These are phyloP conservation scores for Oenanthe sinensis DNA, from an alignment of 129 eudicot species.

Conservation along the genomic window DNA sequence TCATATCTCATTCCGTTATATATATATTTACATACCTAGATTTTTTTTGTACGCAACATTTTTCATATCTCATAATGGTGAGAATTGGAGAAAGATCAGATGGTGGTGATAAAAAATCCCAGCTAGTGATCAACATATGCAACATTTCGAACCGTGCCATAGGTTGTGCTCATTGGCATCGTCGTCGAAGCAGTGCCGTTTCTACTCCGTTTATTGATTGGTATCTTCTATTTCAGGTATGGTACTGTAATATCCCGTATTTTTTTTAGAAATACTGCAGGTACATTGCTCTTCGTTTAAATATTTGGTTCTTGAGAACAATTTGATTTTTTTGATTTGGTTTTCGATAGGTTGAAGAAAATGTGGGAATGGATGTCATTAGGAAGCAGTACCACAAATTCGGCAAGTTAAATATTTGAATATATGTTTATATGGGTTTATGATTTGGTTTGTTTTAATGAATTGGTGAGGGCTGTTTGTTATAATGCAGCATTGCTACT, in stretches of 20 bases:
- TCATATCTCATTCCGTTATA: not conserved
- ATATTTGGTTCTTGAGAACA: not conserved
- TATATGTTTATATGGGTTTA: not conserved
- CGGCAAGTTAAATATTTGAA: slow-evolving; percentile 24
- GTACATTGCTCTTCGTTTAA: not conserved
- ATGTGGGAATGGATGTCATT: slow-evolving; percentile 46
- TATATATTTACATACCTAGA: not conserved
- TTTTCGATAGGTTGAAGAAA: slow-evolving; percentile 45
- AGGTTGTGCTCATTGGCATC: slow-evolving; percentile 28
- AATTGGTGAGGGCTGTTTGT: slow-evolving; percentile 4
- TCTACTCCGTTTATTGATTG: slow-evolving; percentile 55
- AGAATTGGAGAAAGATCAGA: slow-evolving; percentile 18
- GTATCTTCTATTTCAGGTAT: slow-evolving; percentile 64
- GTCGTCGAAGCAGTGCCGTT: not conserved
- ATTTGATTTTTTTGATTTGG: not conserved
- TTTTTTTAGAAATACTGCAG: no score
- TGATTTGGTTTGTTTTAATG: not conserved
- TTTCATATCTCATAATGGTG: slow-evolving; percentile 14
- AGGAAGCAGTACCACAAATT: slow-evolving; percentile 62
- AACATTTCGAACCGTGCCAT: slow-evolving; percentile 34
- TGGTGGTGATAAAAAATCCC: slow-evolving; percentile 25
- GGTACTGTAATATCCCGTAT: slow-evolving; percentile 1
- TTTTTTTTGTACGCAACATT: not conserved
- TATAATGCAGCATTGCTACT: slow-evolving; percentile 58
- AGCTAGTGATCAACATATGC: slow-evolving; percentile 43